These are phyloP conservation scores for Claviceps spartinae DNA, from an alignment of 2,329 filamentous ascomycete genomes.

Conservation along the genomic window DNA sequence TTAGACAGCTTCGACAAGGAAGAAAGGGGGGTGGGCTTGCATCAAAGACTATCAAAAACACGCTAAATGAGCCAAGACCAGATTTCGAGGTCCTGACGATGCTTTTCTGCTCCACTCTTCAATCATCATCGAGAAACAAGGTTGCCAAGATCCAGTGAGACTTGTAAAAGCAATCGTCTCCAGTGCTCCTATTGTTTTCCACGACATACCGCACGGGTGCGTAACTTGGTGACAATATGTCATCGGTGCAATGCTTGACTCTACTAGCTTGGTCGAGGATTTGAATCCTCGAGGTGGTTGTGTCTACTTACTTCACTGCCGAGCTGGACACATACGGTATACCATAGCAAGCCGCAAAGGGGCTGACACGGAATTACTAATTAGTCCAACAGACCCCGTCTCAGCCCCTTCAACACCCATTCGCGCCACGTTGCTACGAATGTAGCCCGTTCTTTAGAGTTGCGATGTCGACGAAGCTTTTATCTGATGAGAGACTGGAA, in stretches of 20 bases:
- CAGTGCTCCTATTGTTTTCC: background rate
- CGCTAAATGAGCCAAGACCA: background rate
- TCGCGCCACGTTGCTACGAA: background rate
- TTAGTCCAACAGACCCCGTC: background rate
- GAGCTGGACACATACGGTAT: background rate
- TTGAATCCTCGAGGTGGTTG: too few species aligned
- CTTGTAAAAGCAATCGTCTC: background rate
- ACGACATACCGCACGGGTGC: background rate
- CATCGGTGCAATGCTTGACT: background rate
- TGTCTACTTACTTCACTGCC: too few species aligned
- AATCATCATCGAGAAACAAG: background rate
- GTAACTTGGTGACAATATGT: background rate
- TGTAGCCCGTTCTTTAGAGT: background rate
- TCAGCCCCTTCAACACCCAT: background rate
- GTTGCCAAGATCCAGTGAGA: background rate
- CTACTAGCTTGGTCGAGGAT: background rate
- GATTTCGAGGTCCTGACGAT: background rate
- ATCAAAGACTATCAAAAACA: background rate
- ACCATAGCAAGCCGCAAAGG: background rate
- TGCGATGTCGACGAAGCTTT: background rate
- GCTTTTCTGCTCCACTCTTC: constrained; percentile 1
- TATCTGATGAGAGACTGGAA: background rate
- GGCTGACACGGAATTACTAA: background rate
- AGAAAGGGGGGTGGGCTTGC: background rate
- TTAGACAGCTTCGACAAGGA: background rate